Percentiles rank a stretch among this genome's conserved stretches.
phyloP scores from a whole-genome alignment of 805 yeast genomes.

The Kodamaea hsintzibuensis region DNA sequence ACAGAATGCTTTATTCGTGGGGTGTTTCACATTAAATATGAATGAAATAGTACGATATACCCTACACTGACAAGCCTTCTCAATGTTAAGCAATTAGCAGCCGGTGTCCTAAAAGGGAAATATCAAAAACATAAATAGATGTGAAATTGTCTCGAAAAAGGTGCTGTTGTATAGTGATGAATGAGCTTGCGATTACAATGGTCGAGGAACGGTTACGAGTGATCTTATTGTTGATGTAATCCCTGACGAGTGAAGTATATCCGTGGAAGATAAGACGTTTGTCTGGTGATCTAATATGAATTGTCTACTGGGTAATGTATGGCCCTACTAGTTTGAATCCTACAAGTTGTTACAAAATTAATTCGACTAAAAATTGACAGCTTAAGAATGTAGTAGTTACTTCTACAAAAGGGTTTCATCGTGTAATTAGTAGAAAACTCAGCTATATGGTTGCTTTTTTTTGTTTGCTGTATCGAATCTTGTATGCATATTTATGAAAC shows the following conservation, averaged over 20 bases:
- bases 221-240: not conserved
- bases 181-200: not conserved
- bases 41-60: not conserved
- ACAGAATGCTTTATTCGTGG: not conserved
- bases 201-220: not conserved
- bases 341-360: too few species aligned
- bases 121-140: conserved; percentile 5
- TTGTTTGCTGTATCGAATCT: too few species aligned
- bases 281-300: too few species aligned
- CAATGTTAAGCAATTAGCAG: conserved; percentile 3
- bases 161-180: not conserved
- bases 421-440: too few species aligned
- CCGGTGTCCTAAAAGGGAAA: conserved; percentile 4
- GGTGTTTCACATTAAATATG: not conserved
- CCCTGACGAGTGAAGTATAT: not conserved
- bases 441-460: too few species aligned
- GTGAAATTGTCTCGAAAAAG: not conserved
- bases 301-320: too few species aligned
- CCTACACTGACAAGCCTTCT: not conserved
- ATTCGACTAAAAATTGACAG: too few species aligned
- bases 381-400: too few species aligned
- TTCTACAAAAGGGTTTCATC: too few species aligned
- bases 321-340: too few species aligned
- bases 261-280: not conserved
- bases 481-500: too few species aligned